Evolutionary conservation across 805 yeast species (phyloP).

Genomic region (Candida nanaspora): DNA sequence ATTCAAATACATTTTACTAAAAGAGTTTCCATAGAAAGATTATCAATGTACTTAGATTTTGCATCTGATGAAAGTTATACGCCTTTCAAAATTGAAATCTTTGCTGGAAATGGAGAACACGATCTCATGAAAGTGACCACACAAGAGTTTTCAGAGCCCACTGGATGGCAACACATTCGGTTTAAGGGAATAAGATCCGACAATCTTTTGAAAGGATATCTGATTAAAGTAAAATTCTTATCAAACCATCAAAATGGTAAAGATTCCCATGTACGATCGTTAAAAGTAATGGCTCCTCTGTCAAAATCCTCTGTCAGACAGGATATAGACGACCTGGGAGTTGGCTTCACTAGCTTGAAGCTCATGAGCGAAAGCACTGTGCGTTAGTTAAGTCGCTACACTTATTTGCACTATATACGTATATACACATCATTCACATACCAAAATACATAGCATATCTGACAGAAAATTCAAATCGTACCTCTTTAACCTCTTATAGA

Average conservation of each 20-base stretch:
- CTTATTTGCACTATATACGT: too few species aligned
- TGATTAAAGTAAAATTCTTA: slow-evolving; percentile 52
- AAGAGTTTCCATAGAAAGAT: slow-evolving; percentile 57
- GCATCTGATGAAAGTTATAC: slow-evolving; percentile 86
- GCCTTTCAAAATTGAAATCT: slow-evolving; percentile 58
- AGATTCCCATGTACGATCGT: slow-evolving; percentile 82
- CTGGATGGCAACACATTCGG: slow-evolving; percentile 70
- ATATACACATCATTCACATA: too few species aligned
- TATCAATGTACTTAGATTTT: slow-evolving; percentile 68
- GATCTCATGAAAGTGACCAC: slow-evolving; percentile 63
- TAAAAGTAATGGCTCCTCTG: slow-evolving; percentile 48
- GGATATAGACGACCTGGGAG: slow-evolving; percentile 16
- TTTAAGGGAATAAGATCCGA: slow-evolving; percentile 49
- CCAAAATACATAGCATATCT: too few species aligned
- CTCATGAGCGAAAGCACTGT: slow-evolving; percentile 26
- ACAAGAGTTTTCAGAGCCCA: slow-evolving; percentile 53
- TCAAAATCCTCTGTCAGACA: slow-evolving; percentile 18
- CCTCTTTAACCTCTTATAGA: too few species aligned
- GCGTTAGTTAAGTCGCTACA: too few species aligned
- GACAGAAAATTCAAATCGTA: too few species aligned
- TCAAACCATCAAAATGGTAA: slow-evolving; percentile 94
- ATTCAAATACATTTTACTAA: slow-evolving; percentile 76
- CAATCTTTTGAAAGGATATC: slow-evolving; percentile 57
- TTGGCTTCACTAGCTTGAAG: slow-evolving; percentile 26
- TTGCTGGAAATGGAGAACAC: slow-evolving; percentile 76